phyloP scores from a whole-genome alignment of 2,329 filamentous ascomycete species.

The Sporothrix humicola region DNA sequence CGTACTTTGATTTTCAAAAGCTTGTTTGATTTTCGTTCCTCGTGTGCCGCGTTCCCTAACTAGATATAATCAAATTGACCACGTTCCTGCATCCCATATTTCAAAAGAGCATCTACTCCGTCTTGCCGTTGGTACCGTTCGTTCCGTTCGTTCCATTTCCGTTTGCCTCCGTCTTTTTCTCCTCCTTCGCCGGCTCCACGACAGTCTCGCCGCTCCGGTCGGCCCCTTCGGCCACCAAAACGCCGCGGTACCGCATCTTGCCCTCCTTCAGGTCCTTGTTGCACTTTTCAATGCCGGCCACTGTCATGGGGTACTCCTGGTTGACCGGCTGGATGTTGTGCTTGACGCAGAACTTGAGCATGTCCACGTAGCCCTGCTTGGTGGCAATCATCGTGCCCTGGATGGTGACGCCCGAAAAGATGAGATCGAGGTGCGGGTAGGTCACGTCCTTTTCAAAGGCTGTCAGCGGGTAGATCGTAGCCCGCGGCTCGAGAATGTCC shows the following conservation, averaged over 20 bases:
- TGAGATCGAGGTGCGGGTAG: slow-evolving; percentile 54
- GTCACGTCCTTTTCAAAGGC: slow-evolving; percentile 14
- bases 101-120: not conserved
- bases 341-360: slow-evolving; percentile 64
- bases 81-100: too few species aligned
- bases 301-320: slow-evolving; percentile 59
- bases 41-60: not conserved
- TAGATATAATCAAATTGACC: slow-evolving; percentile 16
- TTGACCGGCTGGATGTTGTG: slow-evolving; percentile 65
- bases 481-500: slow-evolving; percentile 59
- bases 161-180: not conserved
- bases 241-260: slow-evolving; percentile 58
- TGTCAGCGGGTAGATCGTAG: slow-evolving; percentile 54
- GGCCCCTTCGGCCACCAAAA: slow-evolving; percentile 45
- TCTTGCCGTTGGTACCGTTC: not conserved
- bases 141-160: not conserved
- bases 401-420: slow-evolving; percentile 60
- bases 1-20: not conserved
- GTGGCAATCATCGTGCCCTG: slow-evolving; percentile 56
- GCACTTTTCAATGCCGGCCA: slow-evolving; percentile 56
- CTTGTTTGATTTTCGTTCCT: not conserved
- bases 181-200: not conserved
- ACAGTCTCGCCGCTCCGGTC: slow-evolving; percentile 15
- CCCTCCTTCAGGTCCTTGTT: slow-evolving; percentile 63
- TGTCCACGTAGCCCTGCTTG: slow-evolving; percentile 65